Evolutionary conservation across 306 rosid species (phyloP), one percentile per base, ranked within the genome.

Genomic region (Casuarina cunninghamiana): DNA sequence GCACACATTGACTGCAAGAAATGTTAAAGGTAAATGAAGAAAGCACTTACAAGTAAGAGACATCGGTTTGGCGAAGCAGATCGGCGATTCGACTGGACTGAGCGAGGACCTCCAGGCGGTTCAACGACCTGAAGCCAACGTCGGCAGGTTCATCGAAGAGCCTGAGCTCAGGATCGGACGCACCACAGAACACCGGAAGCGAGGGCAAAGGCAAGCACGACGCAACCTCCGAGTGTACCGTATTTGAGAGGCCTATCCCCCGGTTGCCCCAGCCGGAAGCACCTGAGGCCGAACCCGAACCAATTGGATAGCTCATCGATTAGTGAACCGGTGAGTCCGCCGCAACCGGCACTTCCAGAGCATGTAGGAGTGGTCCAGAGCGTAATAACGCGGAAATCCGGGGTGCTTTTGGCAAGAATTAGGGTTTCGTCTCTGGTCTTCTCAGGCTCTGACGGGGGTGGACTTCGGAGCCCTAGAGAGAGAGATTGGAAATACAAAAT

Each of bases 201-300:
- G 97, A 89, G 11, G 97, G 97, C 83, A 95, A 68, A 79, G 97
- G 97, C 83, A 95, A 81, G 94, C 91, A 91, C 1, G 97, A 83
- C 32, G 97, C 94, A 67, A 91, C 93, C 75, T 96, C 99, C 45
- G 99, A 96, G 82, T 93, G 97, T 44, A 90, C 53, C 6, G 98
- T 87, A 72, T 91, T 96, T 6, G 97, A 78, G 49, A 96, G 80
- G 37, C 91, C 83, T 74, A 90, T 91, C 42, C 98, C 97, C 37
- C 89, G 89, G 85, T 74, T 87, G 73, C 77, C 80, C 80, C 75
- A 69, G 43, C 66, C 67, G 4, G 78, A 68, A 39, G 76, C 46
- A 21, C 35, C 49, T 46, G 86, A 57, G 37, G 53, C 78, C 53
- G 87, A 79, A 63, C 80, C 83, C 43, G 92, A 83, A 75, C 41